Percentiles rank a stretch among this genome's conserved stretches.
Evolutionary conservation across 768 basidiomycete species (phyloP).

Genomic region (Boletus reticuloceps): DNA sequence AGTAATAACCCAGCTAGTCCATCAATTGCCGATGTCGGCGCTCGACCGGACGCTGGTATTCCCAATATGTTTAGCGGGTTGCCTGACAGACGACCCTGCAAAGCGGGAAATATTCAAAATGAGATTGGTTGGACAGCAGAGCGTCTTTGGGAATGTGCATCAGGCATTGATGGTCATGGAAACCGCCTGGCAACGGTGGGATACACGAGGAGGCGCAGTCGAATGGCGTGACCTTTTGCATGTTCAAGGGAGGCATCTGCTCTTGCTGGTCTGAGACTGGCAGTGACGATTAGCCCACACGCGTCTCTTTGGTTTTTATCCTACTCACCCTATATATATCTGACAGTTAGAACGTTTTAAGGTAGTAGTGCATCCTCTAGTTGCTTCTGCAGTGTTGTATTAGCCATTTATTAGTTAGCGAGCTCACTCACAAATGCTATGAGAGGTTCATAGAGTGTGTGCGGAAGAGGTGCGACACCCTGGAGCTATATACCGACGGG

Average conservation of each 20-base stretch:
- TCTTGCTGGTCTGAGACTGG: slow-evolving; percentile 29
- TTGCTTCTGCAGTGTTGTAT: slow-evolving; percentile 13
- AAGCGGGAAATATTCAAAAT: slow-evolving; percentile 58
- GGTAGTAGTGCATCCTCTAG: slow-evolving; percentile 16
- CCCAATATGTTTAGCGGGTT: slow-evolving; percentile 71
- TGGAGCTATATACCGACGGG: slow-evolving; percentile 29
- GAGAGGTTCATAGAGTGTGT: background rate
- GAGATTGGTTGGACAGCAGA: slow-evolving; percentile 52
- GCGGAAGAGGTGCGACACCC: background rate
- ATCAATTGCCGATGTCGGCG: slow-evolving; percentile 53
- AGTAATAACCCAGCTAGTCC: slow-evolving; percentile 49
- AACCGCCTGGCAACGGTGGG: slow-evolving; percentile 66
- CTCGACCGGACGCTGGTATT: slow-evolving; percentile 69
- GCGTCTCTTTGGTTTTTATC: slow-evolving; percentile 10
- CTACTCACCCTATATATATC: slow-evolving; percentile 16
- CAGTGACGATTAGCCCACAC: background rate
- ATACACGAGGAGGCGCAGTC: slow-evolving; percentile 48
- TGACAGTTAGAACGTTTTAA: slow-evolving; percentile 1
- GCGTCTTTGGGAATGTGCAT: slow-evolving; percentile 57
- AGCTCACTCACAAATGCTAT: slow-evolving; percentile 2
- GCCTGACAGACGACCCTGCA: slow-evolving; percentile 64
- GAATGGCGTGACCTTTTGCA: slow-evolving; percentile 58
- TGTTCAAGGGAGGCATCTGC: slow-evolving; percentile 28
- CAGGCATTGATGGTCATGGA: slow-evolving; percentile 64
- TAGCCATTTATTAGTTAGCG: slow-evolving; percentile 4